These are phyloP conservation scores for Pisolithus tinctorius DNA, from an alignment of 768 basidiomycete genomes.

Conservation along the genomic window DNA sequence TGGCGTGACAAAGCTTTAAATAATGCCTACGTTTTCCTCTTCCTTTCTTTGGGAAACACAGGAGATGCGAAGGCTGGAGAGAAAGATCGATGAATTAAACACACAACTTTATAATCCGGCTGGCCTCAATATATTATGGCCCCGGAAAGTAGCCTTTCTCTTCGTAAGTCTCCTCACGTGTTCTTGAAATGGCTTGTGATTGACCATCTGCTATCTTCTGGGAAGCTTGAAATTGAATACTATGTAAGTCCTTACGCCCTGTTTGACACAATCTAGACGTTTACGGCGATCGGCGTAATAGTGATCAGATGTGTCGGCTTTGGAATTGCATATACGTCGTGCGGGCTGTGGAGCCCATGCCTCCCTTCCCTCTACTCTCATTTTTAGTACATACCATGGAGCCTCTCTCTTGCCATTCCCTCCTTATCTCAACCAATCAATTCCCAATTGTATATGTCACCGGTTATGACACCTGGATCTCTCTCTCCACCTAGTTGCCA, in stretches of 20 bases:
- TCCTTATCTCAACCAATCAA: no score
- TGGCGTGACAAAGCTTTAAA: no score
- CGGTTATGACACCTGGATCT: no score
- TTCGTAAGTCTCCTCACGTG: conserved; percentile 60
- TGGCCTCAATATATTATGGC: conserved; percentile 85
- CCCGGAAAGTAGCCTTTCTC: conserved; percentile 77
- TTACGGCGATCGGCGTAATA: background rate
- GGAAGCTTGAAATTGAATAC: conserved; percentile 91
- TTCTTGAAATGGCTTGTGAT: background rate
- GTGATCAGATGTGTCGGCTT: background rate
- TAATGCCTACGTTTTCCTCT: background rate
- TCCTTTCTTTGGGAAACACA: conserved; percentile 24
- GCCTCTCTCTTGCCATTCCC: no score
- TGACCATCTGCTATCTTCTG: background rate
- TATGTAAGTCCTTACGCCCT: conserved; percentile 51
- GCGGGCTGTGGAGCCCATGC: no score
- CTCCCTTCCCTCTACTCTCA: no score
- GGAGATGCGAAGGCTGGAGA: conserved; percentile 71
- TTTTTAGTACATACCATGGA: no score
- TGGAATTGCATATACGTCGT: no score
- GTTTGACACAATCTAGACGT: background rate
- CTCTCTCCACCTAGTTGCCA: no score
- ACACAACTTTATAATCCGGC: conserved; percentile 70
- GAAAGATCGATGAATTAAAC: conserved; percentile 64
- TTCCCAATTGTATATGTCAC: no score